Conservation (phyloP, 1,284 basidiomycete genomes). For the Flammula alnicola region DNA sequence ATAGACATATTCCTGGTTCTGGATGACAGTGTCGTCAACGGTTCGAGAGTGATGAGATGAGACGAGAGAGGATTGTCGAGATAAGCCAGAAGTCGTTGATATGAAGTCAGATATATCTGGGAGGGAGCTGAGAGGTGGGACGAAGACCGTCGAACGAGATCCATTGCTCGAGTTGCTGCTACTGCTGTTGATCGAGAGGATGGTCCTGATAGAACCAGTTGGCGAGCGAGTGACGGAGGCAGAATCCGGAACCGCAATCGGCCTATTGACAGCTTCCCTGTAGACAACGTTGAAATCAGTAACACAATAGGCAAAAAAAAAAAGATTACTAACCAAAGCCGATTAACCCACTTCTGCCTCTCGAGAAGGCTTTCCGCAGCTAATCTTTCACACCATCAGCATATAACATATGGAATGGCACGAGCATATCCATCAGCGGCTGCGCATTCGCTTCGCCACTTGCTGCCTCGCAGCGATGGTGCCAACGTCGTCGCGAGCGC, state of each 20-base stretch:
- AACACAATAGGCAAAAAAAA: constrained; percentile 9
- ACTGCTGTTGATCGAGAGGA: constrained; percentile 57
- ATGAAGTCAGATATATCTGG: constrained; percentile 66
- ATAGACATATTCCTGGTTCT: constrained; percentile 65
- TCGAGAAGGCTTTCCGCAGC: constrained; percentile 84
- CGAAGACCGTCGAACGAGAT: constrained; percentile 71
- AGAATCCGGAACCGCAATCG: constrained; percentile 40
- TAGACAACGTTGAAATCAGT: constrained; percentile 8
- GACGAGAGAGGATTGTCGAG: constrained; percentile 26
- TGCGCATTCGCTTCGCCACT: constrained; percentile 49
- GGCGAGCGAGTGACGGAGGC: constrained; percentile 62
- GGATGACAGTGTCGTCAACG: constrained; percentile 70
- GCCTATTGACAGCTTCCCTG: constrained; percentile 71
- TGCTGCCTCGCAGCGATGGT: constrained; percentile 76
- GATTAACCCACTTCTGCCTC: constrained; percentile 85
- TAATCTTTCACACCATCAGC: constrained; percentile 82
- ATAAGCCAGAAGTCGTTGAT: constrained; percentile 34
- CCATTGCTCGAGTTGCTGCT: constrained; percentile 45
- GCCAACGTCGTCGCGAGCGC: constrained; percentile 81
- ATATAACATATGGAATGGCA: constrained; percentile 89
- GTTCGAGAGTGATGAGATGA: constrained; percentile 63
- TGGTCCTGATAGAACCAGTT: constrained; percentile 72
- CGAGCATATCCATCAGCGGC: constrained; percentile 70
- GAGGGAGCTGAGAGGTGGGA: constrained; percentile 68
- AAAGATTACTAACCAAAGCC: constrained; percentile 69